Conservation (phyloP, 2,329 filamentous ascomycete species). For the Acrocalymma vagum region DNA sequence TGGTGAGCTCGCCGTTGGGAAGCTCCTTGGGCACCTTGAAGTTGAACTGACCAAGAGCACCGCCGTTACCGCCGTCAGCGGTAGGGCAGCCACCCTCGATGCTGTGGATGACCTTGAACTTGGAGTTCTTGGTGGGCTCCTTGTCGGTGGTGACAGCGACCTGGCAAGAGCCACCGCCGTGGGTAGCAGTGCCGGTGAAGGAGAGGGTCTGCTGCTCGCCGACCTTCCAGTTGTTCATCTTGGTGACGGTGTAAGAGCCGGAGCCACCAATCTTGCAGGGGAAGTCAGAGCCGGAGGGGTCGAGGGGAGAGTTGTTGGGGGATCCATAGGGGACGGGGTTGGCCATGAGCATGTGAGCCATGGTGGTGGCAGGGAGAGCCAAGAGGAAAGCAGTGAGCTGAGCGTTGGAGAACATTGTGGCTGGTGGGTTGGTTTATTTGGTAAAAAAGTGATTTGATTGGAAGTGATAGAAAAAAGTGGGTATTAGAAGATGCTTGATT, state of each 20-base stretch:
- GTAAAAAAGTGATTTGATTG: too few species aligned
- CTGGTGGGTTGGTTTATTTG: too few species aligned
- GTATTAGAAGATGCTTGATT: too few species aligned
- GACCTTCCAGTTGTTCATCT: conserved; percentile 68
- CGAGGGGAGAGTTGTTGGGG: conserved; percentile 70
- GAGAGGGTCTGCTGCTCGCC: conserved; percentile 68
- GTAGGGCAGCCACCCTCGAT: conserved; percentile 88
- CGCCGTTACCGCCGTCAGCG: too few species aligned
- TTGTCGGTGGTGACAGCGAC: conserved; percentile 81
- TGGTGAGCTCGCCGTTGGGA: conserved; percentile 74
- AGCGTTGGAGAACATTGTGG: conserved; percentile 8
- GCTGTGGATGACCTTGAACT: conserved; percentile 89
- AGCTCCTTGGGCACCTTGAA: conserved; percentile 79
- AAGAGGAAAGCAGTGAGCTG: conserved; percentile 18
- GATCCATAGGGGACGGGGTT: conserved; percentile 71
- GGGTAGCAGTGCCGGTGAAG: conserved; percentile 77
- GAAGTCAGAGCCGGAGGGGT: conserved; percentile 68
- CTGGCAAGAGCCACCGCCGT: conserved; percentile 93
- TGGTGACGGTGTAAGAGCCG: conserved; percentile 49
- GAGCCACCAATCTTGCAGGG: conserved; percentile 73
- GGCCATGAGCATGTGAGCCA: conserved; percentile 79
- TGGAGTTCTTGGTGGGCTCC: conserved; percentile 70
- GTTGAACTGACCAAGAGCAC: conserved; percentile 62
- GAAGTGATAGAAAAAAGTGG: too few species aligned
- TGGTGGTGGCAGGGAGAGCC: conserved; percentile 56